Evolutionary conservation across 1,284 basidiomycete species (phyloP).

Genomic region (Papiliotrema nemorosa): DNA sequence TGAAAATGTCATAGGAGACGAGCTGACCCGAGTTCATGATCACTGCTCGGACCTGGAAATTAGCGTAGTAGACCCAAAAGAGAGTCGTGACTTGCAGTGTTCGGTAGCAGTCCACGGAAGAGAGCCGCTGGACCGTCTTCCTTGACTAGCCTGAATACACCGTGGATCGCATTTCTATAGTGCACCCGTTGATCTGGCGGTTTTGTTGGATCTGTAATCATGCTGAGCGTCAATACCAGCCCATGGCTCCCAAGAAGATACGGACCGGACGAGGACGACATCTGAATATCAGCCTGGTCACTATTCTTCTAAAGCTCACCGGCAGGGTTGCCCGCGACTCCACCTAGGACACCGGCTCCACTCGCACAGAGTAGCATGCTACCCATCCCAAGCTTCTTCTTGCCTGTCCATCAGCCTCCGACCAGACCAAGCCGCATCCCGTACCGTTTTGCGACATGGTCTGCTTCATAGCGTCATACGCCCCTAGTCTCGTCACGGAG

Average conservation of each 20-base stretch:
- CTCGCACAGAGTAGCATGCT: slow-evolving; percentile 15
- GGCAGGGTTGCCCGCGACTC: slow-evolving; percentile 26
- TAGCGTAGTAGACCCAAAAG: neutral
- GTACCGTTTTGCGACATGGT: slow-evolving; percentile 29
- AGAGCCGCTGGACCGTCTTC: slow-evolving; percentile 18
- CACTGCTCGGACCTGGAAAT: slow-evolving; percentile 49
- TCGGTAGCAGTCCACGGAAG: slow-evolving; percentile 16
- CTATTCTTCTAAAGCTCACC: slow-evolving; percentile 15
- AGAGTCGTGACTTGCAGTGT: slow-evolving; percentile 1
- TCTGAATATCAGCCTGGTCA: neutral
- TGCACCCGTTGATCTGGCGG: slow-evolving; percentile 17
- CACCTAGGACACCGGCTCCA: slow-evolving; percentile 24
- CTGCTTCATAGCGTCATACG: slow-evolving; percentile 21
- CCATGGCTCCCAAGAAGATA: too few species aligned
- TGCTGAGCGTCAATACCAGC: slow-evolving; percentile 19
- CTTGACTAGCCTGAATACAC: slow-evolving; percentile 17
- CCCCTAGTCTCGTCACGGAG: slow-evolving; percentile 19
- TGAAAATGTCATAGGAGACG: slow-evolving; percentile 56
- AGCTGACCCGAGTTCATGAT: slow-evolving; percentile 56
- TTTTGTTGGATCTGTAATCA: slow-evolving; percentile 25
- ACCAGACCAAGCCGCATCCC: neutral
- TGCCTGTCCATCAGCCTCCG: slow-evolving; percentile 6
- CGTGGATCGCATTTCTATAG: slow-evolving; percentile 25
- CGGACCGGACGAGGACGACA: slow-evolving; percentile 6
- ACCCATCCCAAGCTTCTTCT: neutral